These are phyloP conservation scores for Chloris gayana DNA, from an alignment of 176 grass and related monocot species.

Conservation along the genomic window DNA sequence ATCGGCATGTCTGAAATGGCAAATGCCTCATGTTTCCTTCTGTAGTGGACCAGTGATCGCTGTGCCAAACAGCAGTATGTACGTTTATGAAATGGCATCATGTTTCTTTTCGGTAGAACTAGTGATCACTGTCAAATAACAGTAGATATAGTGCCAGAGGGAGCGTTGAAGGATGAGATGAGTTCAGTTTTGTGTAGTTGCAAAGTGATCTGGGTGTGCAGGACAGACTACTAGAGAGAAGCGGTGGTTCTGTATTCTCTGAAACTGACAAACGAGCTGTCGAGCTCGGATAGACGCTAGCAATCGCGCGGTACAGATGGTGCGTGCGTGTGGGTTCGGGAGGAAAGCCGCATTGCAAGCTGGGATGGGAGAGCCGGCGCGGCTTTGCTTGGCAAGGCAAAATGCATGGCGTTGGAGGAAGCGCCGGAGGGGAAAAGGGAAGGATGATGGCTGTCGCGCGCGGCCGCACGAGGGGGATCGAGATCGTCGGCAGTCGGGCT, in stretches of 20 bases:
- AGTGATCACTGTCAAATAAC: not conserved
- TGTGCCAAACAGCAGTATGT: not conserved
- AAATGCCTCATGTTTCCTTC: not conserved
- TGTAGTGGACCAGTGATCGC: not conserved
- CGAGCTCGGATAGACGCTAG: slow-evolving; percentile 21
- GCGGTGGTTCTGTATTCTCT: not conserved
- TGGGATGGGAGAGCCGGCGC: not conserved
- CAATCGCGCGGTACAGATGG: not conserved
- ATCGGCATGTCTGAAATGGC: not conserved
- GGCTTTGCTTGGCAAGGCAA: slow-evolving; percentile 21
- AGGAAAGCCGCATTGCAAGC: no score
- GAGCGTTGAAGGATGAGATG: no score
- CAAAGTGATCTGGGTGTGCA: not conserved
- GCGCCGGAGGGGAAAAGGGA: not conserved
- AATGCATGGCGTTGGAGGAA: slow-evolving; percentile 24
- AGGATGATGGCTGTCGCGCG: not conserved
- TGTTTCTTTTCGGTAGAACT: no score
- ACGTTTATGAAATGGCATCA: no score
- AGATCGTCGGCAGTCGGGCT: no score
- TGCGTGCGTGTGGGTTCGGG: not conserved
- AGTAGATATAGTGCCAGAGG: no score
- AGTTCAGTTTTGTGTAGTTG: no score
- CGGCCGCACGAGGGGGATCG: no score
- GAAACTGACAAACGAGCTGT: slow-evolving; percentile 30
- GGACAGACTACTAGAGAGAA: not conserved